Evolutionary conservation across 257 asterid genomes (phyloP), one percentile per base, ranked within the genome.

Genomic region (Nyctanthes arbortristis): DNA sequence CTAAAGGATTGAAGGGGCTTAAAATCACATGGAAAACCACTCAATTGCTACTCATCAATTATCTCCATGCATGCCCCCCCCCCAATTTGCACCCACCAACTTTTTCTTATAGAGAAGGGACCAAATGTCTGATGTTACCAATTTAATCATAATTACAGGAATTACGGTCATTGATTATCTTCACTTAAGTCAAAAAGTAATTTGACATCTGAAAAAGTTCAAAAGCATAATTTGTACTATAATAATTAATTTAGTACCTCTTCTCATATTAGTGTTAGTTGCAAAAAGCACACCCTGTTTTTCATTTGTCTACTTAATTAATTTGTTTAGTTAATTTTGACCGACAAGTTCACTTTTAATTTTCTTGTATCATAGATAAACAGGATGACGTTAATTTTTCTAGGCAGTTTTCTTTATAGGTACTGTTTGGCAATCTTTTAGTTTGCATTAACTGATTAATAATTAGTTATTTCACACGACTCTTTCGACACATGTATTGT

Each of bases 191-290:
- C 59, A 52, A 52, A 49, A 52, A 52, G 59, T 52, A n/a, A n/a
- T n/a, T 8, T 2, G 20, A 1, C 0, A 20, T 0, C 14, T 52
- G 16, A 52, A 49, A 52, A 52, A 16, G n/a, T n/a, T 22, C 22
- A 22, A 52, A 52, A 52, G 16, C 59, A 52, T 52, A 52, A 5
- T 20, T 1, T 12, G 2, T 9, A 3, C 9, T 20, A 12, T 7
- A 20, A 6, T 5, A 22, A 20, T 25, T 20, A 52, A 22, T 7
- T 25, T 20, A 52, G 9, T 7, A 22, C 59, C 13, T 22, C 16
- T 52, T 52, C 24, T 52, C 59, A 52, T 22, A 52, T 52, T 52
- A 52, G 59, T 52, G 31, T 52, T 52, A 52, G 28, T 52, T 52
- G 59, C 59, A 8, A 22, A 11, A 7, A 22, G 59, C 16, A 52